phyloP scores from a whole-genome alignment of 2,329 filamentous ascomycete species.

The Exophiala aquamarina region DNA sequence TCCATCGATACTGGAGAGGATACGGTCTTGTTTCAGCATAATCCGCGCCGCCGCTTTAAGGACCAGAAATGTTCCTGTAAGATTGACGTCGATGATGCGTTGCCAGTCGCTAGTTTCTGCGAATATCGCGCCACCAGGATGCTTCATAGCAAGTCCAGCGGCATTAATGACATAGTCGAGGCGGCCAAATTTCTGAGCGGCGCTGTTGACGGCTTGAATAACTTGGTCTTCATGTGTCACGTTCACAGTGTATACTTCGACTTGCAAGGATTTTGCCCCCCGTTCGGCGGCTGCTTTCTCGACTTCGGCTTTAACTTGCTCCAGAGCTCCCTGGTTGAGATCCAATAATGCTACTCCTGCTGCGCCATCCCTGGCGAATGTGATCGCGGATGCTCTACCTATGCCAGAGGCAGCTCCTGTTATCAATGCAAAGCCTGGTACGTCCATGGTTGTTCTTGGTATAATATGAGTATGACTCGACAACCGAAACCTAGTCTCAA shows the following conservation, averaged over 20 bases:
- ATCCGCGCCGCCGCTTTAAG: conserved; percentile 41
- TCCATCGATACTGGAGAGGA: conserved; percentile 39
- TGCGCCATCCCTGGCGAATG: conserved; percentile 16
- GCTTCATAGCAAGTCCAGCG: conserved; percentile 30
- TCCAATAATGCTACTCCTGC: conserved; percentile 16
- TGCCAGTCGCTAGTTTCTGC: conserved; percentile 38
- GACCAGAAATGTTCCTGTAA: conserved; percentile 46
- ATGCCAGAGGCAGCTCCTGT: conserved; percentile 19
- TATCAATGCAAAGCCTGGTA: conserved; percentile 16
- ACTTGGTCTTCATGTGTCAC: conserved; percentile 51
- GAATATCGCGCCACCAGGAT: conserved; percentile 26
- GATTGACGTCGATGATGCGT: conserved; percentile 43
- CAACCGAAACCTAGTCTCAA: no score
- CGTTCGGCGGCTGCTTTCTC: neutral
- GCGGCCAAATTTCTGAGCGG: conserved; percentile 53
- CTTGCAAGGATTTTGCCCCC: neutral
- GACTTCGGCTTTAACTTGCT: conserved; percentile 5
- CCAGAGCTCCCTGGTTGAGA: conserved; percentile 5
- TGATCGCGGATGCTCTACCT: conserved; percentile 11
- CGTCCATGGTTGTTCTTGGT: conserved; percentile 10
- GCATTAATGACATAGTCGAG: conserved; percentile 31
- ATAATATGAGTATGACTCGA: no score
- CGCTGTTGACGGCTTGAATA: conserved; percentile 57
- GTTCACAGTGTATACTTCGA: conserved; percentile 35
- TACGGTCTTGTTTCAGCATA: conserved; percentile 47